Conservation (phyloP, 2,329 filamentous ascomycete genomes). For the Trichoderma hamatum region DNA sequence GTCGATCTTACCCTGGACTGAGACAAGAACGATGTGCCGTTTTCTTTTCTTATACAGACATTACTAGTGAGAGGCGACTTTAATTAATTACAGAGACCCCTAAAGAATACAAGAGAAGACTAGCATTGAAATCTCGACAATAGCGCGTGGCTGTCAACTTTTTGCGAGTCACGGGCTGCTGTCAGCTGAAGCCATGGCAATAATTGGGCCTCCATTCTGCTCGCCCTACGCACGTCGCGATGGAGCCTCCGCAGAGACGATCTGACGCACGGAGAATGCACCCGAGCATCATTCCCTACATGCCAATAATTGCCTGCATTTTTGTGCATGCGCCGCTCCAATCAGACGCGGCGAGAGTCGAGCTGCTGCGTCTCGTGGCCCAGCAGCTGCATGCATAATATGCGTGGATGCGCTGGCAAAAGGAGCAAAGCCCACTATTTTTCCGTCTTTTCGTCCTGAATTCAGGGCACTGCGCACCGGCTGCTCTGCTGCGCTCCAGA, state of each 20-base stretch:
- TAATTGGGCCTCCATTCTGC: neutral
- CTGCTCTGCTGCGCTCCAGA: neutral
- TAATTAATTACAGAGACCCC: neutral
- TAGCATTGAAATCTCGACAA: neutral
- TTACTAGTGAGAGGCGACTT: neutral
- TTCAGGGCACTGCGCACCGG: neutral
- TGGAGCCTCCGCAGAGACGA: neutral
- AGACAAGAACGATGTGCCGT: neutral
- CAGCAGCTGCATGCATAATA: neutral
- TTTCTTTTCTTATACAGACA: neutral
- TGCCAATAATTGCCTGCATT: slow-evolving; percentile 21
- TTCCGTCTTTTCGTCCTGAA: neutral
- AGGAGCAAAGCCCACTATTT: neutral
- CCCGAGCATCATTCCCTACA: slow-evolving; percentile 15
- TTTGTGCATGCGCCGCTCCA: neutral
- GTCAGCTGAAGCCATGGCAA: neutral
- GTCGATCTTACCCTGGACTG: neutral
- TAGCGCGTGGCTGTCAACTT: neutral
- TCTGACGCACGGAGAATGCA: neutral
- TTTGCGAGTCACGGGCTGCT: slow-evolving; percentile 4
- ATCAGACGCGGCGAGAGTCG: neutral
- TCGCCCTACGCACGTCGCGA: neutral
- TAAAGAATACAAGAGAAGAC: neutral
- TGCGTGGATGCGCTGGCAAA: slow-evolving; percentile 24
- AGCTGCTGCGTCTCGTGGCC: slow-evolving; percentile 9